A percentile compares a stretch with the other conserved stretches of the same genome.
Conservation (phyloP, 2,329 filamentous ascomycete species). For the Hawksworthiomyces lignivorus region DNA sequence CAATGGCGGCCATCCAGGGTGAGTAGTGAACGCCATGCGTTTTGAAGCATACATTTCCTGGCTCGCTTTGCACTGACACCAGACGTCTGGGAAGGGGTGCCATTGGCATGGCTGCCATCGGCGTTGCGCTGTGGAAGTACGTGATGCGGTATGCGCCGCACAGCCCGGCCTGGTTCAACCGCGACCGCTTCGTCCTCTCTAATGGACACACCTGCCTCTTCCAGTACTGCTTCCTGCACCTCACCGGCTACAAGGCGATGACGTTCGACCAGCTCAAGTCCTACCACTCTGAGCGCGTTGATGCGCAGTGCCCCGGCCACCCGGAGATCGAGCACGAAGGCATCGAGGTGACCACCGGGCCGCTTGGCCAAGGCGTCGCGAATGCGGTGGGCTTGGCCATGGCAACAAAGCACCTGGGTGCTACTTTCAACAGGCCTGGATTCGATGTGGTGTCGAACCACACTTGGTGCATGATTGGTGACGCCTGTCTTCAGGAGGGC, state of each 20-base stretch:
- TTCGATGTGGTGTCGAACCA: constrained; percentile 42
- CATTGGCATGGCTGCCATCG: constrained; percentile 56
- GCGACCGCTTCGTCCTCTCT: constrained; percentile 55
- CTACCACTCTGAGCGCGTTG: constrained; percentile 33
- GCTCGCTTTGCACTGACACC: too few species aligned
- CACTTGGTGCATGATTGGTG: constrained; percentile 50
- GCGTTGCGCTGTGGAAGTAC: constrained; percentile 53
- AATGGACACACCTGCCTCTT: constrained; percentile 52
- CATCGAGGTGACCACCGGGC: constrained; percentile 52
- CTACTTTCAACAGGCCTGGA: constrained; percentile 43
- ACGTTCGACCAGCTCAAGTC: constrained; percentile 49
- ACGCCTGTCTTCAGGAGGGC: constrained; percentile 52
- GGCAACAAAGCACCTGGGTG: constrained; percentile 47
- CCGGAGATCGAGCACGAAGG: constrained; percentile 51
- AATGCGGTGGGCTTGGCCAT: constrained; percentile 54
- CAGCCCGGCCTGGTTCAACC: constrained; percentile 50
- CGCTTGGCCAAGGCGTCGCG: constrained; percentile 51
- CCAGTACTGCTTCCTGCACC: constrained; percentile 45
- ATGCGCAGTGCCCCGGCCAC: constrained; percentile 46
- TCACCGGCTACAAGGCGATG: constrained; percentile 46
- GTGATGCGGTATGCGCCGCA: constrained; percentile 51
- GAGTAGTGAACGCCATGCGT: too few species aligned
- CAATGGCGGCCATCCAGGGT: too few species aligned
- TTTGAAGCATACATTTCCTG: too few species aligned
- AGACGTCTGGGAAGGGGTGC: too few species aligned